A percentile compares a stretch with the other conserved stretches of the same genome.
phyloP scores from a whole-genome alignment of 495 filamentous ascomycete genomes.

The Collariella sp. region DNA sequence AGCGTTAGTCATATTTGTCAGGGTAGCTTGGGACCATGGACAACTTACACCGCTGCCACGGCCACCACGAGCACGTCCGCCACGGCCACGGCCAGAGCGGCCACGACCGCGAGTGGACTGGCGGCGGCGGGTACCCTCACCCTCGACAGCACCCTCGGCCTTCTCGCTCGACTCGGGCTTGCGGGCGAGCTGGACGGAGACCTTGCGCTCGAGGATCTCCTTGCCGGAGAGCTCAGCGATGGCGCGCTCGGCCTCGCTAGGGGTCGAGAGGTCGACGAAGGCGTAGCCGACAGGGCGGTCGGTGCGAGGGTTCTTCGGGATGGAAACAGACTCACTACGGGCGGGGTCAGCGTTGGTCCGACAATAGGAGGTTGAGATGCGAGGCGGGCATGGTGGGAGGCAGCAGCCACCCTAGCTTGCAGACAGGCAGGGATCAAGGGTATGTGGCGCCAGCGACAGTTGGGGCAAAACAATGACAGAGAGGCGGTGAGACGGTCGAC shows the following conservation, averaged over 20 bases:
- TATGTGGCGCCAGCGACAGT: not conserved
- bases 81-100: constrained; percentile 65
- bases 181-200: constrained; percentile 95
- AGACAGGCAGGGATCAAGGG: not conserved
- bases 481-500: constrained; percentile 7
- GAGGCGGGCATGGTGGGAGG: not conserved
- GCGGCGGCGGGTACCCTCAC: constrained; percentile 72
- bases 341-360: constrained; percentile 17
- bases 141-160: constrained; percentile 59
- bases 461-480: not conserved
- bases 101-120: constrained; percentile 60
- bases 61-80: constrained; percentile 63
- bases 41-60: constrained; percentile 56
- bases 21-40: not conserved
- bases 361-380: not conserved
- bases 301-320: constrained; percentile 98
- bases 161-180: constrained; percentile 86
- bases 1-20: constrained; percentile 10
- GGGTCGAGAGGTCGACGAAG: constrained; percentile 94
- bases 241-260: constrained; percentile 86
- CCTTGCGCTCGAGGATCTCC: constrained; percentile 94
- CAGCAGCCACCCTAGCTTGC: not conserved
- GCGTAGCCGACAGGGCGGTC: constrained; percentile 97
- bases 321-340: constrained; percentile 90
- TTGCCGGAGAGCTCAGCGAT: constrained; percentile 92